Percentiles rank a stretch among this genome's conserved stretches.
phyloP scores from a whole-genome alignment of 2,329 filamentous ascomycete genomes.

The Xylaria sp. region DNA sequence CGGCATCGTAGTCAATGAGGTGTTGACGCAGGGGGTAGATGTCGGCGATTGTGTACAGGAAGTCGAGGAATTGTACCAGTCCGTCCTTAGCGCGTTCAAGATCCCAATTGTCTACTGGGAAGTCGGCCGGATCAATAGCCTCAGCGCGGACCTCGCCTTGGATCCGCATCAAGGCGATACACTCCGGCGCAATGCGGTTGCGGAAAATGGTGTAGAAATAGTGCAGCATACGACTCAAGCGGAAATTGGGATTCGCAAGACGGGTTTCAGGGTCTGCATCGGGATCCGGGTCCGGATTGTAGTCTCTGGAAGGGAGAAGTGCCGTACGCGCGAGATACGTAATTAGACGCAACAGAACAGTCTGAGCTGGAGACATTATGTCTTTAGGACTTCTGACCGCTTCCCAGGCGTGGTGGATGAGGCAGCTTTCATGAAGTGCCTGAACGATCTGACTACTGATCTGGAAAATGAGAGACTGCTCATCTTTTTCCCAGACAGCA shows the following conservation, averaged over 20 bases:
- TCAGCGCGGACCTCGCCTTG: conserved; percentile 83
- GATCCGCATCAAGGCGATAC: conserved; percentile 86
- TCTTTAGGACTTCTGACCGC: conserved; percentile 89
- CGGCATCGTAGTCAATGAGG: conserved; percentile 85
- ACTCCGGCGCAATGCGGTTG: conserved; percentile 87
- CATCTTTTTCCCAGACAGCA: conserved; percentile 91
- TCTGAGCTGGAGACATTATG: conserved; percentile 92
- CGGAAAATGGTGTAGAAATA: conserved; percentile 92
- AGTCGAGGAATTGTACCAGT: conserved; percentile 88
- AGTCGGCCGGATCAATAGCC: conserved; percentile 72
- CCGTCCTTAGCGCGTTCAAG: conserved; percentile 97
- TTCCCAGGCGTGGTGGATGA: conserved; percentile 89
- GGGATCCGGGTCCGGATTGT: conserved; percentile 26
- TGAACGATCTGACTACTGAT: conserved; percentile 95
- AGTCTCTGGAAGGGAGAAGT: conserved; percentile 38
- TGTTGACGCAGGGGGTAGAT: conserved; percentile 76
- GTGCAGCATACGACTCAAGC: conserved; percentile 63
- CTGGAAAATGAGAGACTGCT: conserved; percentile 91
- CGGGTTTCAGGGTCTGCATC: conserved; percentile 25
- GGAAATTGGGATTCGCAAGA: conserved; percentile 47
- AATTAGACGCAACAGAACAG: conserved; percentile 83
- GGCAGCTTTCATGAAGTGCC: conserved; percentile 79
- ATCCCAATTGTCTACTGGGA: conserved; percentile 92
- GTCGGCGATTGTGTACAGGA: conserved; percentile 84
- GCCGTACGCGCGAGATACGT: conserved; percentile 76